Conservation (phyloP, 495 filamentous ascomycete species). For the Thermothielavioides terrestris region DNA sequence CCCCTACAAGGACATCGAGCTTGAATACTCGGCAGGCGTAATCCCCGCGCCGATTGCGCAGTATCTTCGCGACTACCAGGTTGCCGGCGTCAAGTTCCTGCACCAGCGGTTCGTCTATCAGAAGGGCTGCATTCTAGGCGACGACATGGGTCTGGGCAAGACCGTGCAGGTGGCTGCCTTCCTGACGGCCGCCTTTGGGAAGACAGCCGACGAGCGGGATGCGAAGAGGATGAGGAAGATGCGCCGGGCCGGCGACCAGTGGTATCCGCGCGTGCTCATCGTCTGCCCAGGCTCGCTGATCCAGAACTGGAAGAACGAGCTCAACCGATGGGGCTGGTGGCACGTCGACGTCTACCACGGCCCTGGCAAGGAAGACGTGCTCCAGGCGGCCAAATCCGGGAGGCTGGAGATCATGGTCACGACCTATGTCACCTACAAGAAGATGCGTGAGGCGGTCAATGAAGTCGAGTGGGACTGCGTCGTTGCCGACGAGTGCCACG, state of each 20-base stretch:
- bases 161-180: slow-evolving; percentile 96
- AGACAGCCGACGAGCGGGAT: slow-evolving; percentile 86
- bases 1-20: slow-evolving; percentile 63
- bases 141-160: slow-evolving; percentile 97
- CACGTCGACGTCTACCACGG: slow-evolving; percentile 78
- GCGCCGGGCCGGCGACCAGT: slow-evolving; percentile 48
- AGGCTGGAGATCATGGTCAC: slow-evolving; percentile 84
- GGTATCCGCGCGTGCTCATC: slow-evolving; percentile 85
- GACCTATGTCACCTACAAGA: slow-evolving; percentile 81
- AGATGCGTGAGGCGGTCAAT: slow-evolving; percentile 67
- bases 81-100: slow-evolving; percentile 76
- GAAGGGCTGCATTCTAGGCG: slow-evolving; percentile 79
- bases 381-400: slow-evolving; percentile 66
- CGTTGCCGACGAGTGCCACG: slow-evolving; percentile 94
- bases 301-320: slow-evolving; percentile 80
- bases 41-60: slow-evolving; percentile 89
- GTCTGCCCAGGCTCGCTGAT: slow-evolving; percentile 85
- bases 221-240: slow-evolving; percentile 88
- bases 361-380: slow-evolving; percentile 57
- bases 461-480: slow-evolving; percentile 89
- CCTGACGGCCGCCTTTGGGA: slow-evolving; percentile 85
- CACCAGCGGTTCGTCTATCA: slow-evolving; percentile 90
- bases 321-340: slow-evolving; percentile 94
- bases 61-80: slow-evolving; percentile 86
- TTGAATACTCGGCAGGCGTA: slow-evolving; percentile 68